Percentiles rank a stretch among this genome's conserved stretches.
Conservation (phyloP, 345 rosid genomes). For the Euphorbia peplus region DNA sequence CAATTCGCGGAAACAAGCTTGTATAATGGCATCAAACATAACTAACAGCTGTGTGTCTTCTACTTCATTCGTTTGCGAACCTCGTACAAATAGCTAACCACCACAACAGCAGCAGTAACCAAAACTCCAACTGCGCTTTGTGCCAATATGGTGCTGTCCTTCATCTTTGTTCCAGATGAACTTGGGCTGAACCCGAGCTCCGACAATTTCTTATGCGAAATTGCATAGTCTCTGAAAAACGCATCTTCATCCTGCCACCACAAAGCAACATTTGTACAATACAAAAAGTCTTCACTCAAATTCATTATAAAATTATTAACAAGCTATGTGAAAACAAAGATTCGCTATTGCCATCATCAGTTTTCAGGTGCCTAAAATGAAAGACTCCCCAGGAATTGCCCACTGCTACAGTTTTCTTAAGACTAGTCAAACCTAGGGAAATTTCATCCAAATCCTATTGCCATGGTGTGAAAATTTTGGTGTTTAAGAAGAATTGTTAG, state of each 20-base stretch:
- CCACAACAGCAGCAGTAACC: constrained; percentile 78
- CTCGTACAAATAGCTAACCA: constrained; percentile 76
- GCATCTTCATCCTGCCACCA: constrained; percentile 77
- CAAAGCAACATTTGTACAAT: not conserved
- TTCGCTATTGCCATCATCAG: no score
- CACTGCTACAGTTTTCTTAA: no score
- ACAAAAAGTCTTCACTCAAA: no score
- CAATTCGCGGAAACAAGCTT: constrained; percentile 1
- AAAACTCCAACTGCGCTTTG: constrained; percentile 82
- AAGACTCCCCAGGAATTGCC: no score
- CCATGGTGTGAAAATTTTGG: no score
- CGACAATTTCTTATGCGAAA: constrained; percentile 83
- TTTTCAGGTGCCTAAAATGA: no score
- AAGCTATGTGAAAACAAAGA: no score
- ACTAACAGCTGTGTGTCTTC: not conserved
- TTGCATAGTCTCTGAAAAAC: constrained; percentile 71
- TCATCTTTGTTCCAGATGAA: constrained; percentile 40
- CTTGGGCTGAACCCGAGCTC: constrained; percentile 69
- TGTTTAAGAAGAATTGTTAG: no score
- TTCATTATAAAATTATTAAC: no score
- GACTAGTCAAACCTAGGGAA: no score
- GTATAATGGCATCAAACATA: not conserved
- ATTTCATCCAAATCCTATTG: no score
- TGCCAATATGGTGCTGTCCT: constrained; percentile 57
- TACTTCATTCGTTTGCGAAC: constrained; percentile 64